A percentile compares a stretch with the other conserved stretches of the same genome.
phyloP scores from a whole-genome alignment of 208 protist genomes.

The Herpetomonas muscarum region DNA sequence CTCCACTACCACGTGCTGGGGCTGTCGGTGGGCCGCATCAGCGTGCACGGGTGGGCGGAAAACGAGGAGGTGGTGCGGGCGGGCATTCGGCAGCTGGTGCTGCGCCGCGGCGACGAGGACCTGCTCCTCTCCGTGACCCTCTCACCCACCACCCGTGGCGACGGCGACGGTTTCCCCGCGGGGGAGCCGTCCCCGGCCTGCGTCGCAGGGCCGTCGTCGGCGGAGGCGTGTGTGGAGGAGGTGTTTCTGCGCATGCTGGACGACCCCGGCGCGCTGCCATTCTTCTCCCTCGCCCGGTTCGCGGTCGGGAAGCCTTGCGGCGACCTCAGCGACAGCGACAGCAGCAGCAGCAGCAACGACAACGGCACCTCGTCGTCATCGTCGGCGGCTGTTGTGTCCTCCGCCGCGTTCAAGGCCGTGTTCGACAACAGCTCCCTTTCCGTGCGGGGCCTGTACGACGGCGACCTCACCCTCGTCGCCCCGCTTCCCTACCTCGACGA shows the following conservation, averaged over 20 bases:
- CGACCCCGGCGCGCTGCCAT: slow-evolving; percentile 26
- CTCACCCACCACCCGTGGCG: neutral
- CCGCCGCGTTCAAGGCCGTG: neutral
- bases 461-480: slow-evolving; percentile 21
- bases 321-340: slow-evolving; percentile 14
- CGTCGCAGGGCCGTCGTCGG: neutral
- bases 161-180: neutral
- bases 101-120: slow-evolving; percentile 43
- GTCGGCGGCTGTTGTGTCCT: neutral
- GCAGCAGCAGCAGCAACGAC: too few relatives aligned
- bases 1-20: slow-evolving; percentile 55
- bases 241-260: slow-evolving; percentile 41
- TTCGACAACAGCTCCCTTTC: slow-evolving; percentile 1
- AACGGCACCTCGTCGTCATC: too few relatives aligned
- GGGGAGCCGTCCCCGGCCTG: neutral
- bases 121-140: slow-evolving; percentile 41
- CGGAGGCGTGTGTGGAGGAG: slow-evolving; percentile 16
- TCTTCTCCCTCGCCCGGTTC: slow-evolving; percentile 51
- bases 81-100: slow-evolving; percentile 37
- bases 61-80: slow-evolving; percentile 22
- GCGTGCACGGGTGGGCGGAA: slow-evolving; percentile 31
- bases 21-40: slow-evolving; percentile 36
- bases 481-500: slow-evolving; percentile 23
- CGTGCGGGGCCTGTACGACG: slow-evolving; percentile 5
- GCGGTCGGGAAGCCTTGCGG: slow-evolving; percentile 15